phyloP scores from a whole-genome alignment of 768 basidiomycete genomes.

The Dacryopinax primogenitus region DNA sequence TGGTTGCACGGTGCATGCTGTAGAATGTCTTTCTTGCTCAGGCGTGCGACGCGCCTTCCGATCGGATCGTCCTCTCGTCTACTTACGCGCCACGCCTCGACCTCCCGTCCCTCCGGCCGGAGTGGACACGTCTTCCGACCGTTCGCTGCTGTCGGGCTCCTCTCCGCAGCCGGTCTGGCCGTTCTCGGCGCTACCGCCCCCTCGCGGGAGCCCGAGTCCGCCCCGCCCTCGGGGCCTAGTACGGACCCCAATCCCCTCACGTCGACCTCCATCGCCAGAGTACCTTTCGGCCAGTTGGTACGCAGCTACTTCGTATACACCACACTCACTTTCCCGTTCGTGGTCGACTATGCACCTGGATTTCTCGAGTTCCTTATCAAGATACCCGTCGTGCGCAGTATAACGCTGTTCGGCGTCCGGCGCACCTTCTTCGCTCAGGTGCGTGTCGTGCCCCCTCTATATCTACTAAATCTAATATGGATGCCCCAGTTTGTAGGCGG shows the following conservation, averaged over 20 bases:
- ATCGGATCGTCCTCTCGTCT: not conserved
- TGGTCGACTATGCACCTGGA: slow-evolving; percentile 64
- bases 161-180: not conserved
- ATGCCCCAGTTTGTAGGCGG: slow-evolving; percentile 71
- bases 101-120: not conserved
- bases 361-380: slow-evolving; percentile 47
- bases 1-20: not conserved
- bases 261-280: not conserved
- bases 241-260: not conserved
- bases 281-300: slow-evolving; percentile 35
- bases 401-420: slow-evolving; percentile 59
- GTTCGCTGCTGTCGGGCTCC: not conserved
- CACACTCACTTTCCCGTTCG: slow-evolving; percentile 57
- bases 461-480: not conserved
- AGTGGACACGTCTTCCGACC: not conserved
- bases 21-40: slow-evolving; percentile 3
- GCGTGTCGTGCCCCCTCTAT: slow-evolving; percentile 16
- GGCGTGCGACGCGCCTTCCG: not conserved
- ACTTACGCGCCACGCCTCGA: not conserved
- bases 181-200: not conserved
- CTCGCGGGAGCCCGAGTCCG: not conserved
- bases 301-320: slow-evolving; percentile 74
- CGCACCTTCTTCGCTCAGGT: slow-evolving; percentile 80
- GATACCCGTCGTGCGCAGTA: slow-evolving; percentile 44
- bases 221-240: not conserved